Base-by-base conservation (phyloP, 495 filamentous ascomycete species). In the Penicillium subrubescens region DNA sequence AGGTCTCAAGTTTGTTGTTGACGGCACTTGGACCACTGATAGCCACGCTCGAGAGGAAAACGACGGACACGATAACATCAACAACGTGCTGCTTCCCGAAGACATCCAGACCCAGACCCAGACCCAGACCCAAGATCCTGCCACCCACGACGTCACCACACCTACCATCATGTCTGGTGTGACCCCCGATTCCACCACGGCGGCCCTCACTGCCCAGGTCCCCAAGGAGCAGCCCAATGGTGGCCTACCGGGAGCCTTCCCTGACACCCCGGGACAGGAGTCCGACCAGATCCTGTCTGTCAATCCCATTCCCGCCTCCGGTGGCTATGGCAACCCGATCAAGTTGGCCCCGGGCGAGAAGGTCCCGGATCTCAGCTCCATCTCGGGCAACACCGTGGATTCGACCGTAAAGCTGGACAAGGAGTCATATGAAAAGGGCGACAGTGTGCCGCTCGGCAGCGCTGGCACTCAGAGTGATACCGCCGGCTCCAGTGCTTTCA, bases 1-100 rank as follows among this genome's bases (percentile, higher is more conserved):
- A 23, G 21, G 21, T 48, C 3, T 25, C 44, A 73, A 97, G 92
- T 98, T 96, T 78, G 90, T 98, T 67, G 94, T 96, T 51, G 93
- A 99, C 85, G 89, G 87, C 48, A 84, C 80, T 62, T 99, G 95
- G 95, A 87, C 84, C 25, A 91, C 88, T 65, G 91, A 97, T 73
- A 87, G 87, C 68, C 84, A 87, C 56, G 88, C 87, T 25, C 91
- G 91, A 31, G 86, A 90, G 76, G 92, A 96, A 78, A 84, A 82
- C 63, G 95, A 97, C 82, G 83, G 82, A 51, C 77, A 84, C 56
- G 86, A 89, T 64, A 95, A 93, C 83, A 81, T 91, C 60, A 97
- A 97, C 82, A 97, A 97, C 86, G 83, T 97, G 57, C 83, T 99
- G 34, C 82, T 86, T 14, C 87, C 90, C 17, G 85, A 92, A 61